phyloP scores from a whole-genome alignment of 108 stramenopile species.

The Licmophora abbreviata region DNA sequence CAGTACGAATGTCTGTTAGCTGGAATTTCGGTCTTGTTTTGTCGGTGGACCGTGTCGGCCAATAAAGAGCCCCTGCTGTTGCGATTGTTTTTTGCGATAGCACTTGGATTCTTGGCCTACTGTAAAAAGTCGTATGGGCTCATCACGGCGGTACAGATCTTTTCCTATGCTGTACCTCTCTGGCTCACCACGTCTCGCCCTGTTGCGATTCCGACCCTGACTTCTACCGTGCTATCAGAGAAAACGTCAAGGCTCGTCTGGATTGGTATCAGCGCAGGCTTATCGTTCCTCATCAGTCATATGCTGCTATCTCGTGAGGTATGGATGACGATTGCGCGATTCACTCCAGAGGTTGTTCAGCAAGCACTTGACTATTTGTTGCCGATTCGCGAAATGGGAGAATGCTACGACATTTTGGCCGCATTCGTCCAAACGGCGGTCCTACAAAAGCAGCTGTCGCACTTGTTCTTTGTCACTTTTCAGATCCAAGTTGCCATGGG shows the following conservation, averaged over 20 bases:
- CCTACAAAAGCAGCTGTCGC: constrained; percentile 39
- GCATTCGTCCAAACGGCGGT: constrained; percentile 37
- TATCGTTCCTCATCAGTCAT: constrained; percentile 25
- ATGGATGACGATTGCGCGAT: constrained; percentile 6
- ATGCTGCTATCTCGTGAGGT: constrained; percentile 16
- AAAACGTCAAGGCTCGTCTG: constrained; percentile 6
- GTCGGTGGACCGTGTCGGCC: constrained; percentile 48
- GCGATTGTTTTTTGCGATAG: constrained; percentile 27
- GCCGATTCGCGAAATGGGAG: constrained; percentile 52
- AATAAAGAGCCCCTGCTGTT: constrained; percentile 22
- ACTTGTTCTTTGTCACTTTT: constrained; percentile 80
- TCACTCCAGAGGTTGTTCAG: constrained; percentile 17
- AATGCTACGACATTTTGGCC: constrained; percentile 50
- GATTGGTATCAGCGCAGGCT: constrained; percentile 23
- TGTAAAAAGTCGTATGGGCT: constrained; percentile 48
- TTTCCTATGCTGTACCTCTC: constrained; percentile 54
- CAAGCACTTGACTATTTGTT: constrained; percentile 39
- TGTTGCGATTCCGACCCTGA: background rate
- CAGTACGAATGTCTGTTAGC: constrained; percentile 43
- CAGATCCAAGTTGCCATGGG: constrained; percentile 84
- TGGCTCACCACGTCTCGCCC: constrained; percentile 12
- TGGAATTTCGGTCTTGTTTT: constrained; percentile 56
- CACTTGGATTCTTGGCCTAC: constrained; percentile 52
- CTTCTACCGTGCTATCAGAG: background rate
- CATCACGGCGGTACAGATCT: constrained; percentile 56